Conservation (phyloP, 176 grass and related monocot genomes). For the Raddia guianensis region DNA sequence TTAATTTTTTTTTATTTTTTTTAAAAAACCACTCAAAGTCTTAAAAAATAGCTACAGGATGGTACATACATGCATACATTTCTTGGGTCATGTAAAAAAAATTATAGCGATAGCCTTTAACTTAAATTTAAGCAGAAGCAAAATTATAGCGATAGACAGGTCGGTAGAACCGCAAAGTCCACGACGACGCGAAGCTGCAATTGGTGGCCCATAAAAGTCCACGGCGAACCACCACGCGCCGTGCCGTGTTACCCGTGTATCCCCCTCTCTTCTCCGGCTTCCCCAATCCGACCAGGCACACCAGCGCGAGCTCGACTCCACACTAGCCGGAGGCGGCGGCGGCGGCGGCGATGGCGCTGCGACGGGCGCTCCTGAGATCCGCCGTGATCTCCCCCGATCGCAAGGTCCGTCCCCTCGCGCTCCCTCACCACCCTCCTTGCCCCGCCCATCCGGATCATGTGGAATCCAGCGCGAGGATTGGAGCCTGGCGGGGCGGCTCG, state of each 20-base stretch:
- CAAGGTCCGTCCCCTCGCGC: conserved; percentile 34
- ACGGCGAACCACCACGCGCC: background rate
- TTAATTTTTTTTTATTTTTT: too few relatives aligned
- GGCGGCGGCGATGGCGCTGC: conserved; percentile 59
- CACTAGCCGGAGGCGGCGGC: conserved; percentile 9
- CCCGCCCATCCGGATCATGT: conserved; percentile 23
- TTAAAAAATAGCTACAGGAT: too few relatives aligned
- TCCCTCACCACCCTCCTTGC: background rate
- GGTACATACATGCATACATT: too few relatives aligned
- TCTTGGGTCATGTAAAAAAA: too few relatives aligned
- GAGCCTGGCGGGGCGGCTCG: background rate
- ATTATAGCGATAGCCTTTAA: too few relatives aligned
- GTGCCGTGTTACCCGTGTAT: background rate
- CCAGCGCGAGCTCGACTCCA: conserved; percentile 24
- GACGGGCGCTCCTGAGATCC: conserved; percentile 57
- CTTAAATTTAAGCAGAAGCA: too few relatives aligned
- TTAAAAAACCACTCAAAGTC: too few relatives aligned
- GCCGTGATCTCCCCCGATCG: conserved; percentile 50
- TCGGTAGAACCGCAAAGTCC: too few relatives aligned
- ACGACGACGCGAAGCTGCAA: too few relatives aligned
- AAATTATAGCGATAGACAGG: too few relatives aligned
- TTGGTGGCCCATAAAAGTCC: too few relatives aligned
- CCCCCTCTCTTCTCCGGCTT: background rate
- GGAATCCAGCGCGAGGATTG: background rate
- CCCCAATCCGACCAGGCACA: conserved; percentile 28